A percentile compares a stretch with the other conserved stretches of the same genome.
Evolutionary conservation across 345 rosid species (phyloP).

Genomic region (Rhizophora mangle): DNA sequence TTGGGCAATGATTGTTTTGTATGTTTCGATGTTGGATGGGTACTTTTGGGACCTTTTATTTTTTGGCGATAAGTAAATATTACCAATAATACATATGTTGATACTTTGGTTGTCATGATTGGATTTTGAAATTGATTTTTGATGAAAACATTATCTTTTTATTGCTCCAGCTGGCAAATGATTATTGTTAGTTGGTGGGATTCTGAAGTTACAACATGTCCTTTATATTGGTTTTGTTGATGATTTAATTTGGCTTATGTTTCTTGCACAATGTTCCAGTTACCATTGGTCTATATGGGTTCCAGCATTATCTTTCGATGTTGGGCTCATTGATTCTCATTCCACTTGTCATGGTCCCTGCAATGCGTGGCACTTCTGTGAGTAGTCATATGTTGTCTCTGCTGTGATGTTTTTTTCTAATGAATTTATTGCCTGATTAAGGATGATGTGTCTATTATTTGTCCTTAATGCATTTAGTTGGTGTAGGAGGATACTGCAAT

Average conservation of each 20-base stretch:
- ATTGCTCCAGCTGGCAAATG: slow-evolving; percentile 6
- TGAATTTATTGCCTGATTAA: slow-evolving; percentile 4
- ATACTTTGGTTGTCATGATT: not conserved
- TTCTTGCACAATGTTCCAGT: slow-evolving; percentile 46
- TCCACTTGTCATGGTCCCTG: slow-evolving; percentile 93
- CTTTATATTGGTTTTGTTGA: slow-evolving; percentile 4
- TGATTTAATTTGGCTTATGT: slow-evolving; percentile 4
- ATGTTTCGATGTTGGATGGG: not conserved
- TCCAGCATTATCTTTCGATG: slow-evolving; percentile 91
- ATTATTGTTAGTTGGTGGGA: not conserved
- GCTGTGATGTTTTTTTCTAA: not conserved
- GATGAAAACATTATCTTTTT: too few relatives aligned
- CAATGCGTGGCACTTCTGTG: slow-evolving; percentile 94
- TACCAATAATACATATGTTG: not conserved
- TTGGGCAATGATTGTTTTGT: not conserved
- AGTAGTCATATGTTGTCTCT: slow-evolving; percentile 31
- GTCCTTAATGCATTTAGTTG: slow-evolving; percentile 40
- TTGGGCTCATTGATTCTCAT: slow-evolving; percentile 84
- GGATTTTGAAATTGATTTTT: not conserved
- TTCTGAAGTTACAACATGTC: not conserved
- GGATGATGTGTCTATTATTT: slow-evolving; percentile 13
- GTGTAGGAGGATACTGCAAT: slow-evolving; percentile 81
- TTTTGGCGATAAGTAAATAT: not conserved
- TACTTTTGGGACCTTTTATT: not conserved
- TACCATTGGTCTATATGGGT: slow-evolving; percentile 86